These are phyloP conservation scores for Calonectria hawksworthii DNA, from an alignment of 2,329 filamentous ascomycete species.

Conservation along the genomic window DNA sequence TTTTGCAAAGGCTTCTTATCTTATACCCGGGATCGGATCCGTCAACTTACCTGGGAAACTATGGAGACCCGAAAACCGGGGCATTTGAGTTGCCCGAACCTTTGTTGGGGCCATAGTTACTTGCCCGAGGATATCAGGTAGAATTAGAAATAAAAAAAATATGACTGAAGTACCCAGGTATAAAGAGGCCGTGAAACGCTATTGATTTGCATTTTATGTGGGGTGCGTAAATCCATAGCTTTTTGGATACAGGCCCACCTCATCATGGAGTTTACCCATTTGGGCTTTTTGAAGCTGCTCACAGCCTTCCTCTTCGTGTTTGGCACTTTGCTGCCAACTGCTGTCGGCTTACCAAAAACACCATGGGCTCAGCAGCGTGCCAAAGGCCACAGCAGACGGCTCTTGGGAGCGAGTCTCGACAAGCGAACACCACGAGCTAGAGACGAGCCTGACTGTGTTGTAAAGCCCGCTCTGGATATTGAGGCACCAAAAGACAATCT, in stretches of 20 bases:
- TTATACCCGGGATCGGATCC: not conserved
- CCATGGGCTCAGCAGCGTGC: conserved; percentile 17
- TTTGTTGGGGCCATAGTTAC: not conserved
- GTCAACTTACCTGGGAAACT: not conserved
- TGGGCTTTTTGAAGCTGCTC: conserved; percentile 4
- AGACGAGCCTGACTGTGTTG: not conserved
- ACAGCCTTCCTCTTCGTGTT: not conserved
- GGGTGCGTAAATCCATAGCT: not conserved
- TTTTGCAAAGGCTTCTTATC: not conserved
- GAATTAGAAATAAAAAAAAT: not conserved
- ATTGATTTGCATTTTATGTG: not conserved
- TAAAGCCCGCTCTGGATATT: conserved; percentile 25
- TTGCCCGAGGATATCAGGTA: not conserved
- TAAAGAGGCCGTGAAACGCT: not conserved
- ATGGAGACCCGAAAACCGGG: not conserved
- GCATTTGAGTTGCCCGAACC: not conserved
- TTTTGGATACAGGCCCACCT: not conserved
- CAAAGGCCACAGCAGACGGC: conserved; percentile 2
- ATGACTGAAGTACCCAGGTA: not conserved
- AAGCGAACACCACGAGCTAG: not conserved
- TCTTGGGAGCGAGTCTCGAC: conserved; percentile 13
- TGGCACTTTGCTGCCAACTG: not conserved
- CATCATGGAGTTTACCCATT: conserved; percentile 4
- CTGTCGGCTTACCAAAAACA: conserved; percentile 3
- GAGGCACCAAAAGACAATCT: conserved; percentile 21